A percentile compares a stretch with the other conserved stretches of the same genome.
These are phyloP conservation scores for Lyophyllum shimeji DNA, from an alignment of 768 basidiomycete genomes.

Conservation along the genomic window DNA sequence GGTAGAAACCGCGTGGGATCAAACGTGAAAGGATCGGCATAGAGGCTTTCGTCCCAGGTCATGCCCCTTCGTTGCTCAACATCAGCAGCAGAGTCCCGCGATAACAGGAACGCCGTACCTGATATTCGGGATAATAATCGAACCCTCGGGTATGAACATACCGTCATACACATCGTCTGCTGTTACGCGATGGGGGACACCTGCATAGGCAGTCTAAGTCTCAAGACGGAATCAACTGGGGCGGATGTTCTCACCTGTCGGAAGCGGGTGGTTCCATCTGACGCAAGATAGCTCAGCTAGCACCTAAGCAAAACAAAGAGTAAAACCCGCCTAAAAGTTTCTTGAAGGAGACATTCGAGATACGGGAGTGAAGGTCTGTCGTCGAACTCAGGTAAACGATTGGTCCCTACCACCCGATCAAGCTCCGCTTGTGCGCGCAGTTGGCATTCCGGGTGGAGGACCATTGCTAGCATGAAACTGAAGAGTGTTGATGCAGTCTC, in stretches of 20 bases:
- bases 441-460: slow-evolving; percentile 34
- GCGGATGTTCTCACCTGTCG: slow-evolving; percentile 1
- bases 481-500: slow-evolving; percentile 34
- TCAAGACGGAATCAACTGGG: not conserved
- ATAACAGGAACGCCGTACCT: too few relatives aligned
- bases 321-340: slow-evolving; percentile 24
- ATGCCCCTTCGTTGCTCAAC: not conserved
- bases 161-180: slow-evolving; percentile 16
- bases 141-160: slow-evolving; percentile 16
- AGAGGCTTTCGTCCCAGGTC: not conserved
- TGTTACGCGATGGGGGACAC: slow-evolving; percentile 6
- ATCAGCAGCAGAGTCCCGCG: not conserved
- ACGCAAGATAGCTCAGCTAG: too few relatives aligned
- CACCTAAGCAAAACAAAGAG: too few relatives aligned
- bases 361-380: slow-evolving; percentile 37
- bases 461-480: slow-evolving; percentile 34
- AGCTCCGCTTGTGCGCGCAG: slow-evolving; percentile 30
- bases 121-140: slow-evolving; percentile 12
- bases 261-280: slow-evolving; percentile 11
- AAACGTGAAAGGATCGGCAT: not conserved
- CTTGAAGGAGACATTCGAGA: too few relatives aligned
- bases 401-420: slow-evolving; percentile 27
- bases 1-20: not conserved
- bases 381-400: slow-evolving; percentile 27
- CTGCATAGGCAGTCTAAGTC: not conserved